Base-by-base conservation (phyloP, 306 rosid genomes). In the Betula pendula region DNA sequence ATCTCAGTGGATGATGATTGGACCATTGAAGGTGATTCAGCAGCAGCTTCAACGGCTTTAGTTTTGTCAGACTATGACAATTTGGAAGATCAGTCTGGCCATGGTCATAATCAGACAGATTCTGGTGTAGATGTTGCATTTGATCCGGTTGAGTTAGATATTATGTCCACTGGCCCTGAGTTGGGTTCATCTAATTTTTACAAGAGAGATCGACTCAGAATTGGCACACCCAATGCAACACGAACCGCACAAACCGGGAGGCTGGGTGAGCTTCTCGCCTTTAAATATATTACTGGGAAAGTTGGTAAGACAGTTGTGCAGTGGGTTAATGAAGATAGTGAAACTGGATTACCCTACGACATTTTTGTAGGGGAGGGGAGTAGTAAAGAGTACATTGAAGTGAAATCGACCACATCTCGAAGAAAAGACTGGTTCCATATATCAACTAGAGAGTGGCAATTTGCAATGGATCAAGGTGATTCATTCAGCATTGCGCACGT, bases 341-440 rank as follows among this genome's bases (percentile, higher is more conserved):
- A 92, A 76, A 84, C 97, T 0, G 96, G 98, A 52, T 76, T 86
- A 45, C 98, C 96, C 19, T 94, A 85, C 56, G 98, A 92, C 81
- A 40, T 94, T 43, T 77, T 89, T 38, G 58, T 87, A 10, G 87
- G 81, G 63, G 87, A 80, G 40, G 87, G 77, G 77, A 77, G 63
- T 77, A 72, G 51, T 20, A 29, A 0, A 74, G 92, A 90, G 83
- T 92, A 72, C 80, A 77, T 94, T 56, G 98, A 94, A 89, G 98
- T 94, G 55, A 94, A 94, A 77, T 83, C 98, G 70, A 92, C 97
- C n/a, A 83, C 83, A 74, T 89, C 91, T 59, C 82, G 78, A 25
- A 87, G 76, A 76, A 92, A 95, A 75, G 97, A 95, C 83, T 95
- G 99, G 99, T 91, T 92, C 56, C 72, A 80, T 76, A 90, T 95